Percentiles rank a stretch among this genome's conserved stretches.
Conservation (phyloP, 768 basidiomycete species). For the Panellus pusillus region DNA sequence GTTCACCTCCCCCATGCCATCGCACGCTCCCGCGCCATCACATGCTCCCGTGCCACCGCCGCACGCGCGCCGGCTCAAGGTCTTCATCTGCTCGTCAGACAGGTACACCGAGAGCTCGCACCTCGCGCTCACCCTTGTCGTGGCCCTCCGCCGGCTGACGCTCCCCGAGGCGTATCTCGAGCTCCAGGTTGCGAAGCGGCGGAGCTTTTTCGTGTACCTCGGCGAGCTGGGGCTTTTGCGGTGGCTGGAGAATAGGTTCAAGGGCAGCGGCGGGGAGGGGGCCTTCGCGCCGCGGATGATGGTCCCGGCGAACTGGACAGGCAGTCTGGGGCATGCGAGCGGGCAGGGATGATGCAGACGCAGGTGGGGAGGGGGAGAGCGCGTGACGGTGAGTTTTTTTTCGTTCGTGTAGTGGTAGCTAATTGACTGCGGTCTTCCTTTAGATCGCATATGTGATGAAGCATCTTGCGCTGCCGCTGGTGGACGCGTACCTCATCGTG, state of each 20-base stretch:
- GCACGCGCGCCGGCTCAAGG: constrained; percentile 64
- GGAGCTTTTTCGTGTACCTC: constrained; percentile 93
- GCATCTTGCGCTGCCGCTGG: too few species aligned
- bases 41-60: constrained; percentile 38
- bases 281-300: constrained; percentile 27
- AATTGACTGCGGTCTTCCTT: too few species aligned
- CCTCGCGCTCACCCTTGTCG: constrained; percentile 82
- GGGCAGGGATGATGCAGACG: too few species aligned
- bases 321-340: constrained; percentile 29
- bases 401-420: too few species aligned
- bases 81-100: constrained; percentile 83
- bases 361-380: too few species aligned
- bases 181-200: constrained; percentile 74
- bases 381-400: too few species aligned
- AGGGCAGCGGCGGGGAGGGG: constrained; percentile 35
- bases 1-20: constrained; percentile 27
- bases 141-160: constrained; percentile 65
- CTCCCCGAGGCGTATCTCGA: constrained; percentile 92
- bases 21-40: too few species aligned
- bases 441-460: too few species aligned
- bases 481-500: too few species aligned
- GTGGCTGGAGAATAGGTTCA: constrained; percentile 57
- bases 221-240: constrained; percentile 73
- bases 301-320: constrained; percentile 31
- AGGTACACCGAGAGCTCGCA: constrained; percentile 94